phyloP scores from a whole-genome alignment of 306 rosid species.

The Urtica urens region DNA sequence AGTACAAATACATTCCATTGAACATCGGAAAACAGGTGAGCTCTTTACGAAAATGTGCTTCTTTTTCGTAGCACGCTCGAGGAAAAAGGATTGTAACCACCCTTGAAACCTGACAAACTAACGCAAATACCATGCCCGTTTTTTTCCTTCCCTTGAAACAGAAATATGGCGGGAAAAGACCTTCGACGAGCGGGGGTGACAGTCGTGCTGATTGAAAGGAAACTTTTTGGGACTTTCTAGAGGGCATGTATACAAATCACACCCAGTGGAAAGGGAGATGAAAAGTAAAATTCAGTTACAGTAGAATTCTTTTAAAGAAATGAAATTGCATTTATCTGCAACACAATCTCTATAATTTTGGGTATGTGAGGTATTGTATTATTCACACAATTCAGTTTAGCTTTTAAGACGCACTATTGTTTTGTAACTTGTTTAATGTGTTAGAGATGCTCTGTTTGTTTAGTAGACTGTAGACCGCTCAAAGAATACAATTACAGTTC shows the following conservation, averaged over 20 bases:
- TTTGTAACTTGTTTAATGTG: background rate
- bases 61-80: background rate
- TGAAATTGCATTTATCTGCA: constrained; percentile 27
- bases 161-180: constrained; percentile 17
- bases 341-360: constrained; percentile 20
- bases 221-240: constrained; percentile 21
- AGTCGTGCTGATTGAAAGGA: constrained; percentile 20
- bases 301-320: constrained; percentile 24
- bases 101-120: constrained; percentile 2
- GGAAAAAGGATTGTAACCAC: too few relatives aligned
- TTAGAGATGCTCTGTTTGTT: too few relatives aligned
- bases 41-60: background rate
- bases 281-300: constrained; percentile 26
- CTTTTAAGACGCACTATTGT: constrained; percentile 5
- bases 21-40: constrained; percentile 79
- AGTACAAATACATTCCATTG: constrained; percentile 72
- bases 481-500: too few relatives aligned
- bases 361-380: constrained; percentile 10
- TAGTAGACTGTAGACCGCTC: too few relatives aligned
- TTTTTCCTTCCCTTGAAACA: constrained; percentile 7
- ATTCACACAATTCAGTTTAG: constrained; percentile 20
- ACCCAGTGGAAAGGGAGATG: constrained; percentile 15
- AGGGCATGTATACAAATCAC: constrained; percentile 16
- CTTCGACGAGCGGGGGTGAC: constrained; percentile 10
- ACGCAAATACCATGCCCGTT: background rate